Conservation (phyloP, 257 asterid species). For the Salvia rosmarinus region DNA sequence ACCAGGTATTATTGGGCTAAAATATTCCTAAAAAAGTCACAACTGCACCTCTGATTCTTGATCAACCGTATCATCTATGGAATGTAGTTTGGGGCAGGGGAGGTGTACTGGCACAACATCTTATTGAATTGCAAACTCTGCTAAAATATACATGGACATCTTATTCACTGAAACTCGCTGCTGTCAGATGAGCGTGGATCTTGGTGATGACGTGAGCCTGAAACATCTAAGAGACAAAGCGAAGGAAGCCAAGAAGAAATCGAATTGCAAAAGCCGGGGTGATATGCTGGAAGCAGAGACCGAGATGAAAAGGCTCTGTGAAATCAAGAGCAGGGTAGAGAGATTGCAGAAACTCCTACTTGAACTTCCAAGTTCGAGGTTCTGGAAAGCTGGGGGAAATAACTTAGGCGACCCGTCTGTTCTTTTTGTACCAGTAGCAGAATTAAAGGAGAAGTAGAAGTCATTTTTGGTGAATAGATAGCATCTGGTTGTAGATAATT, state of each 20-base stretch:
- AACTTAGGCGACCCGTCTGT: slow-evolving; percentile 43
- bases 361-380: slow-evolving; percentile 46
- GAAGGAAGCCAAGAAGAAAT: slow-evolving; percentile 59
- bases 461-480: slow-evolving; percentile 21
- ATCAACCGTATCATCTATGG: slow-evolving; percentile 1
- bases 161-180: neutral
- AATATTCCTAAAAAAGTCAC: neutral
- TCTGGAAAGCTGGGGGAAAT: slow-evolving; percentile 39
- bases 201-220: slow-evolving; percentile 75
- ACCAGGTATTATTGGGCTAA: slow-evolving; percentile 51
- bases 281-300: slow-evolving; percentile 51
- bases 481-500: slow-evolving; percentile 32
- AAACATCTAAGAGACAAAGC: slow-evolving; percentile 70
- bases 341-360: slow-evolving; percentile 54
- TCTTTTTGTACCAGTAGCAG: slow-evolving; percentile 76
- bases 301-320: slow-evolving; percentile 79
- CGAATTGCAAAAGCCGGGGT: slow-evolving; percentile 40
- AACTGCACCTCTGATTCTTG: slow-evolving; percentile 21
- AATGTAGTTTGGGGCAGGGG: neutral
- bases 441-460: slow-evolving; percentile 78
- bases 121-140: too few relatives aligned
- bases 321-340: slow-evolving; percentile 66
- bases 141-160: neutral
- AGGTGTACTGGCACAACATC: neutral
- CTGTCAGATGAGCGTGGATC: slow-evolving; percentile 54